A percentile compares a stretch with the other conserved stretches of the same genome.
Conservation (phyloP, 108 stramenopile species). For the Skeletonema grethae region DNA sequence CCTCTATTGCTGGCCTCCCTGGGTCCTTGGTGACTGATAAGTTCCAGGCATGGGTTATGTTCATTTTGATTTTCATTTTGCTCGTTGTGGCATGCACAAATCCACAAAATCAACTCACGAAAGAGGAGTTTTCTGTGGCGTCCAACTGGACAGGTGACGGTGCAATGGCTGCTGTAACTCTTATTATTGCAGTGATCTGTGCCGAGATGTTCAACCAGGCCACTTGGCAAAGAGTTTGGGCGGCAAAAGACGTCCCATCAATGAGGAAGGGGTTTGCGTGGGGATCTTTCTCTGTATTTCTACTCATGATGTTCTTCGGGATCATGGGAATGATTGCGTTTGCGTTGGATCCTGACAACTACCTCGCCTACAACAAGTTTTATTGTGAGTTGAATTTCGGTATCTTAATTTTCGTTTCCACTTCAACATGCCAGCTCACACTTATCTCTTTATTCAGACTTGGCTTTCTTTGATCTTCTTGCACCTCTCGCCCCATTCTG, state of each 20-base stretch:
- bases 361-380: constrained; percentile 63
- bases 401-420: not conserved
- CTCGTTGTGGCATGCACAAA: constrained; percentile 58
- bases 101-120: constrained; percentile 58
- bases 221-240: constrained; percentile 82
- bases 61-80: constrained; percentile 59
- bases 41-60: constrained; percentile 74
- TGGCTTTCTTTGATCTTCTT: constrained; percentile 78
- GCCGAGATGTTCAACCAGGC: constrained; percentile 83
- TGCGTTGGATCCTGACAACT: constrained; percentile 70
- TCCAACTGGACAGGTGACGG: constrained; percentile 73
- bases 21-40: constrained; percentile 78
- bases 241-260: constrained; percentile 58
- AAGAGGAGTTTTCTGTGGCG: constrained; percentile 62
- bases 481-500: constrained; percentile 57
- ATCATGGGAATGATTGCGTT: constrained; percentile 85
- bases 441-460: constrained; percentile 22
- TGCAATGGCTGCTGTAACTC: constrained; percentile 62
- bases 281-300: constrained; percentile 60
- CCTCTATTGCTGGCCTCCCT: constrained; percentile 68
- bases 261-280: constrained; percentile 65
- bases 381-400: constrained; percentile 30
- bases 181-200: constrained; percentile 65
- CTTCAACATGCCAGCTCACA: not conserved
- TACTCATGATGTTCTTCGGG: constrained; percentile 86